These are phyloP conservation scores for Daldinia decipiens DNA, from an alignment of 495 filamentous ascomycete species.

Conservation along the genomic window DNA sequence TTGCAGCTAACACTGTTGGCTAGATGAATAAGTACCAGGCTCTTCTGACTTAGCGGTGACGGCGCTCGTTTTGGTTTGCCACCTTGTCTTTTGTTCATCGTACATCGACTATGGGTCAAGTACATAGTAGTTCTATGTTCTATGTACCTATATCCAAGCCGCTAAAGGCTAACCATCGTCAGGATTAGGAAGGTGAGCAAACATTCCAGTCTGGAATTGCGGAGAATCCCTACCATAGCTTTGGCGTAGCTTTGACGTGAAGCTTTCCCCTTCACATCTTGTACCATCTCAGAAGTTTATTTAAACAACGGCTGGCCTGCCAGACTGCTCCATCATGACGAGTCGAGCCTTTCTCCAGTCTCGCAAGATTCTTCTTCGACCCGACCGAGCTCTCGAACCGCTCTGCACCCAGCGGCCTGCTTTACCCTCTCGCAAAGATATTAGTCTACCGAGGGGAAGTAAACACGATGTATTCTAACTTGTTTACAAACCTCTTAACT, in stretches of 20 bases:
- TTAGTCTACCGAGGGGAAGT: slow-evolving; percentile 22
- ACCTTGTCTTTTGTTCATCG: slow-evolving; percentile 27
- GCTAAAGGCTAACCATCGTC: slow-evolving; percentile 21
- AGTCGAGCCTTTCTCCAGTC: slow-evolving; percentile 26
- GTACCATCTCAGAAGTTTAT: slow-evolving; percentile 31
- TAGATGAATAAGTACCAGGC: slow-evolving; percentile 27
- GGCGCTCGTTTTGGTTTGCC: slow-evolving; percentile 31
- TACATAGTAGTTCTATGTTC: slow-evolving; percentile 13
- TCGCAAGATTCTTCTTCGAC: slow-evolving; percentile 16
- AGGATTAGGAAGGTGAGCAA: slow-evolving; percentile 45
- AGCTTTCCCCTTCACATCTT: slow-evolving; percentile 16
- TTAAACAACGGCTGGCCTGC: slow-evolving; percentile 26
- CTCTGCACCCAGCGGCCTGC: slow-evolving; percentile 16
- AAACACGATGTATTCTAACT: slow-evolving; percentile 27
- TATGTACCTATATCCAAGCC: slow-evolving; percentile 25
- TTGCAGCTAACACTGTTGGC: slow-evolving; percentile 22
- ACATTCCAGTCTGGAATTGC: slow-evolving; percentile 42
- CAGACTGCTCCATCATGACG: slow-evolving; percentile 1
- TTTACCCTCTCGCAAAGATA: slow-evolving; percentile 17
- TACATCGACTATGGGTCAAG: background rate
- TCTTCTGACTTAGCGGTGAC: slow-evolving; percentile 40
- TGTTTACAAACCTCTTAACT: slow-evolving; percentile 31
- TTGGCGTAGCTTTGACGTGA: slow-evolving; percentile 35
- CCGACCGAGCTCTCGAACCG: slow-evolving; percentile 9
- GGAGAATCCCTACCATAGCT: slow-evolving; percentile 43